These are phyloP conservation scores for Dothideomycetes sp. DNA, from an alignment of 2,329 filamentous ascomycete species.

Conservation along the genomic window DNA sequence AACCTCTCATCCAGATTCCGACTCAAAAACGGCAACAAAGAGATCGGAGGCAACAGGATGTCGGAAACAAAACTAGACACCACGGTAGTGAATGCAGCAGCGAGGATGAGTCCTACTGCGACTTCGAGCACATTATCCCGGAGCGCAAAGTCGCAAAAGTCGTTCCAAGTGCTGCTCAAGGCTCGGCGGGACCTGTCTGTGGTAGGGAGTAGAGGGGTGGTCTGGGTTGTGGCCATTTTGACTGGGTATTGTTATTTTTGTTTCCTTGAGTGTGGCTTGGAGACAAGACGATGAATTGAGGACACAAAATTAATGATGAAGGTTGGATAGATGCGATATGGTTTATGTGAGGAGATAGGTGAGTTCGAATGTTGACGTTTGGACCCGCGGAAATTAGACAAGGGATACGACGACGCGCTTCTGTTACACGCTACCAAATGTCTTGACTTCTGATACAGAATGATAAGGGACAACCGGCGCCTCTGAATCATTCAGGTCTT, in stretches of 20 bases:
- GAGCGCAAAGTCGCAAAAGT: slow-evolving; percentile 64
- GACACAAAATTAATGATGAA: no score
- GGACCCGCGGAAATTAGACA: background rate
- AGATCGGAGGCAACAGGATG: slow-evolving; percentile 60
- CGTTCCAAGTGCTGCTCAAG: slow-evolving; percentile 44
- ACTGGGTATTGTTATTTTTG: no score
- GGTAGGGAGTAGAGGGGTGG: slow-evolving; percentile 1
- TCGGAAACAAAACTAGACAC: slow-evolving; percentile 65
- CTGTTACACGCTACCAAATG: background rate
- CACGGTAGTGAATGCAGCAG: slow-evolving; percentile 60
- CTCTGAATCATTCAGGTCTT: no score
- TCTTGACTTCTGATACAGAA: no score
- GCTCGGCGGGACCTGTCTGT: slow-evolving; percentile 27
- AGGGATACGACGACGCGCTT: background rate
- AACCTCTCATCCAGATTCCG: slow-evolving; percentile 69
- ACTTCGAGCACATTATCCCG: slow-evolving; percentile 69
- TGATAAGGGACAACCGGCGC: no score
- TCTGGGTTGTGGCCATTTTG: background rate
- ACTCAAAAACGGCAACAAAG: slow-evolving; percentile 58
- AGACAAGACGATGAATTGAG: no score
- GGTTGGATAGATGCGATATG: no score
- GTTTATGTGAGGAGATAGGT: no score
- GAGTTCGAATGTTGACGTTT: no score
- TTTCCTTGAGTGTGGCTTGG: no score
- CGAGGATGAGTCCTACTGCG: slow-evolving; percentile 65